Conservation (phyloP, 352 stramenopile species). For the Globisporangium spiculum region DNA sequence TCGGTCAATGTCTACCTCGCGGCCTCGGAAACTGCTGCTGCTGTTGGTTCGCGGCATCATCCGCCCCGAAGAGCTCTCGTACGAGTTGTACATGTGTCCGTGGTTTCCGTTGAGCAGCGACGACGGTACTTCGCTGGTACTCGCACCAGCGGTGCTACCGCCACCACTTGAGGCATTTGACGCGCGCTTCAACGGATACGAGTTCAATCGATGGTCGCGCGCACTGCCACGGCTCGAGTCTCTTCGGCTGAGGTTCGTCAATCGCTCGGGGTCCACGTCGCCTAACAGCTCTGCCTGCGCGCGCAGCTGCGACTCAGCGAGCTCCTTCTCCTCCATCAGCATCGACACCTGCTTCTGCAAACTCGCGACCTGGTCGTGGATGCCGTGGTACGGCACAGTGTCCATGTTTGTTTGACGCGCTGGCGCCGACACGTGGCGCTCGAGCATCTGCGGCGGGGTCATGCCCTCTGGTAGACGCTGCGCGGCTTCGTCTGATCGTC, state of each 20-base stretch:
- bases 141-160: slow-evolving; percentile 13
- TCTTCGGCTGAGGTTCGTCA: slow-evolving; percentile 30
- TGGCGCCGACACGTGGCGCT: slow-evolving; percentile 75
- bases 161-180: slow-evolving; percentile 15
- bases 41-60: slow-evolving; percentile 29
- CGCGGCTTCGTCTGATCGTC: slow-evolving; percentile 56
- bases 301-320: slow-evolving; percentile 72
- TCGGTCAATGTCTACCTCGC: slow-evolving; percentile 38
- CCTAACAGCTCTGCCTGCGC: slow-evolving; percentile 63
- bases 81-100: slow-evolving; percentile 40
- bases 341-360: slow-evolving; percentile 83
- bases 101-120: slow-evolving; percentile 19
- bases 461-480: slow-evolving; percentile 10
- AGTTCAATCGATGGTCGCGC: slow-evolving; percentile 66
- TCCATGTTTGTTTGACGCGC: slow-evolving; percentile 34
- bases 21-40: slow-evolving; percentile 39
- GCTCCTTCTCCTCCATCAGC: slow-evolving; percentile 84
- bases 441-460: slow-evolving; percentile 35
- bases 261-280: slow-evolving; percentile 39
- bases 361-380: slow-evolving; percentile 78
- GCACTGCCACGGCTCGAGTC: slow-evolving; percentile 14
- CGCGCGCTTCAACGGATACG: slow-evolving; percentile 51
- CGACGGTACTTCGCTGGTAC: slow-evolving; percentile 20
- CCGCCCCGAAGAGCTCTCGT: slow-evolving; percentile 14
- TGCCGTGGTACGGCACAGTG: slow-evolving; percentile 32